Evolutionary conservation across 1,139 yeast genomes (phyloP).

Genomic region (Meyerozyma sp.): DNA sequence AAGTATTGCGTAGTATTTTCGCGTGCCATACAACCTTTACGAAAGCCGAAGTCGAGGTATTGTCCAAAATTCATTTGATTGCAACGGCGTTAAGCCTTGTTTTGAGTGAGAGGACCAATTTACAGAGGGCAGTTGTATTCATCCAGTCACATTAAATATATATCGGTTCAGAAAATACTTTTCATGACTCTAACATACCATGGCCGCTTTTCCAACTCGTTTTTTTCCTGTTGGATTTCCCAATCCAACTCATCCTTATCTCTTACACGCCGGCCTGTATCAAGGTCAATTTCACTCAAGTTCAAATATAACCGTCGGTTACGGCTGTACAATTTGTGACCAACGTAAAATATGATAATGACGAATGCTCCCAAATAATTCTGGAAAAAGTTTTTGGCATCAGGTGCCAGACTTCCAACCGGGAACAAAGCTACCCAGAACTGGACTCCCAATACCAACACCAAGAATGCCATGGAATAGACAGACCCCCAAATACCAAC

Average conservation of each 20-base stretch:
- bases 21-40: too few relatives aligned
- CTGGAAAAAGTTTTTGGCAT: conserved; percentile 30
- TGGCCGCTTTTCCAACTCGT: conserved; percentile 5
- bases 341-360: conserved; percentile 26
- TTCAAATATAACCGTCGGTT: conserved; percentile 28
- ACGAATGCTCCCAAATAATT: conserved; percentile 34
- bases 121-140: too few relatives aligned
- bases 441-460: conserved; percentile 28
- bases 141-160: too few relatives aligned
- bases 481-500: conserved; percentile 31
- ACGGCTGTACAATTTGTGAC: conserved; percentile 27
- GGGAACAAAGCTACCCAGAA: conserved; percentile 39
- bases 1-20: too few relatives aligned
- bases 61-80: too few relatives aligned
- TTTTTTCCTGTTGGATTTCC: conserved; percentile 19
- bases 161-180: neutral
- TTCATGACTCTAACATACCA: conserved; percentile 2
- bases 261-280: conserved; percentile 26
- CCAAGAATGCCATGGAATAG: conserved; percentile 26
- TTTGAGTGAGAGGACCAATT: too few relatives aligned
- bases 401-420: conserved; percentile 20
- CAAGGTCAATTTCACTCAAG: conserved; percentile 26
- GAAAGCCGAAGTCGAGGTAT: too few relatives aligned
- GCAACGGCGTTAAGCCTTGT: too few relatives aligned
- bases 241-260: conserved; percentile 21